Conservation (phyloP, 129 eudicot genomes). For the Lactuca sativa region DNA sequence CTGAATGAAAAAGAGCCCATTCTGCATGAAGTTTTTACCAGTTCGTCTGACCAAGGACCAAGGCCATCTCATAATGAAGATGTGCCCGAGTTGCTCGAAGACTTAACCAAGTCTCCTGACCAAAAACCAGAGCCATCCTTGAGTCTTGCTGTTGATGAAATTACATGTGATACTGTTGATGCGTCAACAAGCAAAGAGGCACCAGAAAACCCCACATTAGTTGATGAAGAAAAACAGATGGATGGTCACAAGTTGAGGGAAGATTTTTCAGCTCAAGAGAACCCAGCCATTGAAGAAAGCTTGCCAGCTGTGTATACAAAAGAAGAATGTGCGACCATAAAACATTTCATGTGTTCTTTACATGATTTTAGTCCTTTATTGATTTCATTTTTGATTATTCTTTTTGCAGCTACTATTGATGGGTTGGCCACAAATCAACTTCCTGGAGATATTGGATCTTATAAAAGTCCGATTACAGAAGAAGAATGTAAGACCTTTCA, state of each 20-base stretch:
- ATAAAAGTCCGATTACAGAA: neutral
- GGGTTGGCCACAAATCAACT: neutral
- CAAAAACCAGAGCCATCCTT: slow-evolving; percentile 7
- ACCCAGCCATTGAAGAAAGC: slow-evolving; percentile 13
- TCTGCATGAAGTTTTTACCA: slow-evolving; percentile 12
- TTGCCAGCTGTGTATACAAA: neutral
- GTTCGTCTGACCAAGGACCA: neutral
- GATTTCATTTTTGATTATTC: neutral
- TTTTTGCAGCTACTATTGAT: neutral
- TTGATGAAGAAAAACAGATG: slow-evolving; percentile 6
- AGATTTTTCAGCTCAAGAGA: slow-evolving; percentile 5
- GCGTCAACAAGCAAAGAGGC: slow-evolving; percentile 7
- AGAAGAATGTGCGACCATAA: slow-evolving; percentile 22
- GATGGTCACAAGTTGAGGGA: neutral
- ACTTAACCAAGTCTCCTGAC: neutral
- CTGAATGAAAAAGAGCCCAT: slow-evolving; percentile 15
- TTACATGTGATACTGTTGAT: slow-evolving; percentile 21
- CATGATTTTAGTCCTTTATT: neutral
- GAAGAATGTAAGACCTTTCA: neutral
- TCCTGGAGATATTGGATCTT: neutral
- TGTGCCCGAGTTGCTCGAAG: slow-evolving; percentile 20
- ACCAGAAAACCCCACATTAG: slow-evolving; percentile 4
- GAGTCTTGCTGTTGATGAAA: slow-evolving; percentile 19
- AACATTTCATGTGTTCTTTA: neutral
- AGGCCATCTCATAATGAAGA: slow-evolving; percentile 18